Evolutionary conservation across 208 protist genomes (phyloP).

Genomic region (Jaenimonas drosophilae): DNA sequence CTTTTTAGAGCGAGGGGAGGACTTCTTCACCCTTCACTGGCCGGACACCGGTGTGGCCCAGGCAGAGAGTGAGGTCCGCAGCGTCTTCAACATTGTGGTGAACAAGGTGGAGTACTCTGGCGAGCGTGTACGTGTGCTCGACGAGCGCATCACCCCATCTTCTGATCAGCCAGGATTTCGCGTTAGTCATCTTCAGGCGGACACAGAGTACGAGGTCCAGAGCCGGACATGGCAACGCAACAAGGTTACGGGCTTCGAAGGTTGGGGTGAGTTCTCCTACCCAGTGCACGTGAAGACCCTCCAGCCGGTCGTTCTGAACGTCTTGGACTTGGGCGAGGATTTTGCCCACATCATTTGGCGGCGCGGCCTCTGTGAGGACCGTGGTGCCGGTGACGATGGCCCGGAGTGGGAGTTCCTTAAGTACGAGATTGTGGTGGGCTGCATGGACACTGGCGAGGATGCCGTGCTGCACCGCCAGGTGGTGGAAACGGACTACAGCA

Average conservation of each 20-base stretch:
- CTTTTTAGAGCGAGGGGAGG: conserved; percentile 79
- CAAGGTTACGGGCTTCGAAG: conserved; percentile 51
- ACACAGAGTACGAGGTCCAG: conserved; percentile 71
- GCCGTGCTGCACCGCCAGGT: conserved; percentile 66
- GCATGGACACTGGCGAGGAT: conserved; percentile 71
- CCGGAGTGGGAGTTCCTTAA: conserved; percentile 54
- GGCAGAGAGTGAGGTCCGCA: background rate
- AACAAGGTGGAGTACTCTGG: conserved; percentile 10
- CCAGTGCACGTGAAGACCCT: conserved; percentile 65
- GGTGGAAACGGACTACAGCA: conserved; percentile 76
- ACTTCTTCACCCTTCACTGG: conserved; percentile 76
- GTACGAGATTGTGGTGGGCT: conserved; percentile 87
- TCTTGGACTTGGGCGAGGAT: conserved; percentile 84
- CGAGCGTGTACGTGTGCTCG: conserved; percentile 30
- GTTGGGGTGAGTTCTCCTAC: conserved; percentile 72
- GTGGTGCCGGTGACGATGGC: background rate
- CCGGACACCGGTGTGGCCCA: conserved; percentile 8
- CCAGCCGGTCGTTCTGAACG: conserved; percentile 50
- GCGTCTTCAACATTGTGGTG: conserved; percentile 37
- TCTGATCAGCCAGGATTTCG: conserved; percentile 47
- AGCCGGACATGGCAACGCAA: conserved; percentile 69
- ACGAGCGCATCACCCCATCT: conserved; percentile 34
- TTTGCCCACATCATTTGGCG: conserved; percentile 79
- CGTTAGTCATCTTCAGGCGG: conserved; percentile 44
- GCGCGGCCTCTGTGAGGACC: conserved; percentile 29